A percentile compares a stretch with the other conserved stretches of the same genome.
phyloP scores from a whole-genome alignment of 768 basidiomycete genomes.

The Cantharellus cinnabarinus region DNA sequence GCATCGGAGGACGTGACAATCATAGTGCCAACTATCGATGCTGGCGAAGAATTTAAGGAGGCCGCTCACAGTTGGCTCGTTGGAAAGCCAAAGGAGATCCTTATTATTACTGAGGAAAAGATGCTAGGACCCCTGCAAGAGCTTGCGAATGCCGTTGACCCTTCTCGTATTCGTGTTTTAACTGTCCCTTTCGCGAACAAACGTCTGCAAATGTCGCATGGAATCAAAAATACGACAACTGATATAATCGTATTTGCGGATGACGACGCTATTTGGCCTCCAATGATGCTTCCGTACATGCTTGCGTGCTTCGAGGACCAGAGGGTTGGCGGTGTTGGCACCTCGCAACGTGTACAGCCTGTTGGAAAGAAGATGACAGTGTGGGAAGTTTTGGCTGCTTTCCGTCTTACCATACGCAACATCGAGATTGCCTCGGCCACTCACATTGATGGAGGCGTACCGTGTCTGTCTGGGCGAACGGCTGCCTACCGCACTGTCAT shows the following conservation, averaged over 20 bases:
- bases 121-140: slow-evolving; percentile 80
- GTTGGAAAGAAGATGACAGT: slow-evolving; percentile 65
- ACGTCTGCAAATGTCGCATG: slow-evolving; percentile 83
- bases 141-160: slow-evolving; percentile 74
- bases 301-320: slow-evolving; percentile 91
- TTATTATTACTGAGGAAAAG: slow-evolving; percentile 66
- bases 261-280: slow-evolving; percentile 92
- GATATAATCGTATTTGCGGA: slow-evolving; percentile 92
- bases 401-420: slow-evolving; percentile 81
- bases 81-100: slow-evolving; percentile 71
- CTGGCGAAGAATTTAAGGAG: slow-evolving; percentile 88
- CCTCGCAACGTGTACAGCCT: slow-evolving; percentile 72
- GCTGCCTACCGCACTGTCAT: slow-evolving; percentile 89
- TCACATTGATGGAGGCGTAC: slow-evolving; percentile 82
- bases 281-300: slow-evolving; percentile 70
- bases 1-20: slow-evolving; percentile 89
- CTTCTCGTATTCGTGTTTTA: slow-evolving; percentile 61
- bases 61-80: slow-evolving; percentile 84
- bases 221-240: slow-evolving; percentile 74
- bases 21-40: slow-evolving; percentile 90
- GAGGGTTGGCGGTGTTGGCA: slow-evolving; percentile 80
- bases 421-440: slow-evolving; percentile 80
- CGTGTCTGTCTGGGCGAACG: slow-evolving; percentile 81
- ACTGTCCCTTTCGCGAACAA: slow-evolving; percentile 90
- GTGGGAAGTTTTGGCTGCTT: slow-evolving; percentile 89